Evolutionary conservation across 1,139 yeast species (phyloP).

Genomic region (Suhomyces coccinellae): DNA sequence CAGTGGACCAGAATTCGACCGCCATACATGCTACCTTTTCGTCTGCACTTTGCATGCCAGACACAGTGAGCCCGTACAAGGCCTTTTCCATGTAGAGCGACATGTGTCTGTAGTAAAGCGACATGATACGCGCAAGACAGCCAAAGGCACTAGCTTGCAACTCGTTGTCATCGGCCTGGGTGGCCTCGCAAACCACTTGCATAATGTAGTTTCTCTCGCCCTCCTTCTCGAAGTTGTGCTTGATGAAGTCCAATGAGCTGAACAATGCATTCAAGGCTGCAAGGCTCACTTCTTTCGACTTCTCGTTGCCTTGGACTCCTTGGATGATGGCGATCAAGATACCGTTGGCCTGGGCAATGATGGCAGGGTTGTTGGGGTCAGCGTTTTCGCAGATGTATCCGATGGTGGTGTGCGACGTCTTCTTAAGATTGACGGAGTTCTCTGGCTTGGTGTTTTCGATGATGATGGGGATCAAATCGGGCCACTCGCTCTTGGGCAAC

Average conservation of each 20-base stretch:
- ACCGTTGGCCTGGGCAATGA: constrained; percentile 85
- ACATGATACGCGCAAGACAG: constrained; percentile 90
- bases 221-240: constrained; percentile 83
- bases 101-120: constrained; percentile 85
- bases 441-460: constrained; percentile 83
- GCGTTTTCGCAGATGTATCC: constrained; percentile 96
- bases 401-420: constrained; percentile 83
- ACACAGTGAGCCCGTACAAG: constrained; percentile 80
- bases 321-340: constrained; percentile 94
- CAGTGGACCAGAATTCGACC: constrained; percentile 97
- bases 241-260: constrained; percentile 86
- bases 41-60: constrained; percentile 86
- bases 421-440: constrained; percentile 75
- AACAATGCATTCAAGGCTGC: constrained; percentile 92
- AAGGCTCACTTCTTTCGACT: constrained; percentile 70
- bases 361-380: constrained; percentile 79
- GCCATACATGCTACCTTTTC: constrained; percentile 97
- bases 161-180: constrained; percentile 80
- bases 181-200: constrained; percentile 99
- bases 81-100: constrained; percentile 97
- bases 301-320: constrained; percentile 86
- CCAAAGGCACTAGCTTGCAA: constrained; percentile 95
- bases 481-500: constrained; percentile 86
- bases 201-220: constrained; percentile 95
- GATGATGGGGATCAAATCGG: constrained; percentile 75